Percentiles rank a stretch among this genome's conserved stretches.
phyloP scores from a whole-genome alignment of 2,329 filamentous ascomycete species.

The Xylariaceae sp. region DNA sequence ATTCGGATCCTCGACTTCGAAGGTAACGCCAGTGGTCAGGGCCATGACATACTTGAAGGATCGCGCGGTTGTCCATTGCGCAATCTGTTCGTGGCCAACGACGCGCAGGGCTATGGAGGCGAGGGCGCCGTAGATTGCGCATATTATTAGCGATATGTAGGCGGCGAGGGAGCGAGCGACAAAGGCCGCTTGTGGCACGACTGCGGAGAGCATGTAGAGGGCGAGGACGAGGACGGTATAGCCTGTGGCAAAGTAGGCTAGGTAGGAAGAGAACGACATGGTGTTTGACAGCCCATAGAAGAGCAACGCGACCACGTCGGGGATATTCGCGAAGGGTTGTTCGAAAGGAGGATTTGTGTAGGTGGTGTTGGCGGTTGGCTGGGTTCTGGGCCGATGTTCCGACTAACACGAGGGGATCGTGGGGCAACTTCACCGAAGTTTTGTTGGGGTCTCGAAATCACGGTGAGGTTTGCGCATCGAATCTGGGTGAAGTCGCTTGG shows the following conservation, averaged over 20 bases:
- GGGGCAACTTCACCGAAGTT: neutral
- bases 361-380: neutral
- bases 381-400: neutral
- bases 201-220: slow-evolving; percentile 62
- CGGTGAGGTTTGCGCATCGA: no score
- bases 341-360: neutral
- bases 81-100: slow-evolving; percentile 68
- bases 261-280: slow-evolving; percentile 30
- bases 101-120: slow-evolving; percentile 70
- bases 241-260: slow-evolving; percentile 46
- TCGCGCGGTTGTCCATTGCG: slow-evolving; percentile 82
- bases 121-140: slow-evolving; percentile 71
- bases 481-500: no score
- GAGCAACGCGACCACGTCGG: slow-evolving; percentile 5
- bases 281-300: slow-evolving; percentile 18
- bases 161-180: slow-evolving; percentile 65
- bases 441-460: neutral
- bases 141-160: slow-evolving; percentile 60
- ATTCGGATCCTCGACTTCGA: slow-evolving; percentile 68
- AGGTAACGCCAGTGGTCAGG: slow-evolving; percentile 71
- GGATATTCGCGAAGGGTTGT: neutral
- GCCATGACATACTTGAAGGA: slow-evolving; percentile 79
- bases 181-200: slow-evolving; percentile 61
- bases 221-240: slow-evolving; percentile 50
- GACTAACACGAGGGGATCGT: slow-evolving; percentile 2